Conservation (phyloP, 2,329 filamentous ascomycete genomes). For the Blumeriella jaapii region DNA sequence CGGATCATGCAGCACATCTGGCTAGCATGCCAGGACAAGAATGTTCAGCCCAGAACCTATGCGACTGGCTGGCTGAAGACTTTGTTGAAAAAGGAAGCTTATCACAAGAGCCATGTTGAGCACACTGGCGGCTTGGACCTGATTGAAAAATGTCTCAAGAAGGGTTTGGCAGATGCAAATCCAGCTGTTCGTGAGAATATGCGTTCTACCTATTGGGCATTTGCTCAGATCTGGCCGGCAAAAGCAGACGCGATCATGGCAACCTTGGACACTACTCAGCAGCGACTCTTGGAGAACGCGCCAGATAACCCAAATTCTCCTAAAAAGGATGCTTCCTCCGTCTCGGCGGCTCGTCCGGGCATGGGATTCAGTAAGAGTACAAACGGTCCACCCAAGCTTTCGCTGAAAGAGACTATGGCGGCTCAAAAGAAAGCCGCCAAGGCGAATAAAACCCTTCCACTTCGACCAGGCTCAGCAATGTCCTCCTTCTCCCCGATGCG, state of each 20-base stretch:
- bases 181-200: slow-evolving; percentile 80
- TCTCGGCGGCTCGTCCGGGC: slow-evolving; percentile 39
- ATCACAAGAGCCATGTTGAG: slow-evolving; percentile 74
- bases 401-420: slow-evolving; percentile 71
- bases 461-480: slow-evolving; percentile 53
- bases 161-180: slow-evolving; percentile 80
- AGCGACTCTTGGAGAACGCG: slow-evolving; percentile 72
- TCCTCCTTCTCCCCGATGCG: slow-evolving; percentile 45
- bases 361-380: slow-evolving; percentile 53
- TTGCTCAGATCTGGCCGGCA: slow-evolving; percentile 64
- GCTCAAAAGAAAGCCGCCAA: slow-evolving; percentile 61
- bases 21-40: slow-evolving; percentile 81
- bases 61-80: slow-evolving; percentile 76
- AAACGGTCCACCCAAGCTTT: slow-evolving; percentile 44
- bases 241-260: slow-evolving; percentile 70
- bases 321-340: slow-evolving; percentile 39
- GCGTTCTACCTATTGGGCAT: slow-evolving; percentile 78
- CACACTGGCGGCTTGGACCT: slow-evolving; percentile 73
- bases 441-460: slow-evolving; percentile 40
- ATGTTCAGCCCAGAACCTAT: slow-evolving; percentile 73
- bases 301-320: slow-evolving; percentile 66
- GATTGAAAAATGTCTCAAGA: slow-evolving; percentile 80
- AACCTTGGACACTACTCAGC: slow-evolving; percentile 65
- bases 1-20: slow-evolving; percentile 81
- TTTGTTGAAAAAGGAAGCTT: slow-evolving; percentile 62